Conservation (phyloP, 495 filamentous ascomycete genomes). For the Xylaria scruposa region DNA sequence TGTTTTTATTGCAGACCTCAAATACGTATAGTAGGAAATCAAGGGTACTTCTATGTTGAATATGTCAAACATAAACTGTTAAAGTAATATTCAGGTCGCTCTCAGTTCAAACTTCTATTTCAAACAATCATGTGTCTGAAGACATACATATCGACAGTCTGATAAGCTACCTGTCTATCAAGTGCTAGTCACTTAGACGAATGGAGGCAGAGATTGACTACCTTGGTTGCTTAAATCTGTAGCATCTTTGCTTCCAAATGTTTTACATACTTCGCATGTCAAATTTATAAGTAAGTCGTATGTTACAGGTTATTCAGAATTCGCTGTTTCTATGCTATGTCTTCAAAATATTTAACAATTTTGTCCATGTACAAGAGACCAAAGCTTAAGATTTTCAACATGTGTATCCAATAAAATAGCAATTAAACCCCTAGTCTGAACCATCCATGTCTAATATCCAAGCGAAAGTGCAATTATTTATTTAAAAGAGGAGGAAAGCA, state of each 20-base stretch:
- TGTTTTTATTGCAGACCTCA: no score
- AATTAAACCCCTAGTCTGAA: not conserved
- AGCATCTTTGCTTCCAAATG: not conserved
- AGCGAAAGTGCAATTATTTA: constrained; percentile 11
- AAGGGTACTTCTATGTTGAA: no score
- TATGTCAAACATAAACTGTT: no score
- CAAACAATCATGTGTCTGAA: no score
- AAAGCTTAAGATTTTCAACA: not conserved
- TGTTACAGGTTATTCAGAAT: not conserved
- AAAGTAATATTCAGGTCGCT: no score
- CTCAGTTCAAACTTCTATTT: no score
- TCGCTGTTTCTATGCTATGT: constrained; percentile 6
- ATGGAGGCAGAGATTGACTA: not conserved
- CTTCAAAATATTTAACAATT: not conserved
- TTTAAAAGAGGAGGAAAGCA: constrained; percentile 41
- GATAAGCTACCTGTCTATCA: no score
- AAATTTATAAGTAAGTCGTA: no score
- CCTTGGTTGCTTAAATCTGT: not conserved
- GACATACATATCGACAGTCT: no score
- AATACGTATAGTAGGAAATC: no score
- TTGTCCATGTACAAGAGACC: not conserved
- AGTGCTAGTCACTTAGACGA: no score
- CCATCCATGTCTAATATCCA: constrained; percentile 16
- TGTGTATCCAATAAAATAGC: not conserved
- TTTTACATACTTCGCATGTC: not conserved